Evolutionary conservation across 345 rosid genomes (phyloP), one percentile per base, ranked within the genome.

Genomic region (Rhodomyrtus tomentosa): DNA sequence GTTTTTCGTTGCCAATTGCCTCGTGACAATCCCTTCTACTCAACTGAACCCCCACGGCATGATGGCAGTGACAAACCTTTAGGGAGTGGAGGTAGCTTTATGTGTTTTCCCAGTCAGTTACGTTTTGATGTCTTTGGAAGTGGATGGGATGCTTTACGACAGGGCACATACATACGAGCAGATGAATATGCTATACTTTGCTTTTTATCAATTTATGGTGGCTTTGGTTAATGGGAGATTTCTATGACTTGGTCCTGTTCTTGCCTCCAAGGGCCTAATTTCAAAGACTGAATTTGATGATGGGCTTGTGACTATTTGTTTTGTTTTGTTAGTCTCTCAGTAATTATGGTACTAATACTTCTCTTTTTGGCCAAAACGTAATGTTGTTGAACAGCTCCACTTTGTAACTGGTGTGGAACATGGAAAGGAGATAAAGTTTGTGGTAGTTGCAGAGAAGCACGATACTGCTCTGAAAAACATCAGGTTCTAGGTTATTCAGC

Each of bases 351-450:
- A 62, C 9, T 62, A 29, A 29, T 32, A 21, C 42, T 62, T 29
- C 74, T 32, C 74, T 16, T 62, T 62, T 15, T 62, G 74, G 74
- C 12, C 40, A 16, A 86, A 36, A 76, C 56, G 50, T 59, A 62
- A 48, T 38, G 14, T 6, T 51, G 79, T 27, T 52, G 73, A 86
- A 56, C 86, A 83, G 99, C 91, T 88, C 82, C 89, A 24, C 95
- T 95, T 25, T 96, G 98, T 86, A 88, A 88, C 86, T 95, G 99
- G 97, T 96, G 99, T 91, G 95, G 98, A 87, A 92, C 98, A 24
- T 96, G 98, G 99, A 95, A 91, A 91, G 99, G 98, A 89, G 93
- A 92, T 88, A 91, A 93, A 90, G 68, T 91, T 50, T 96, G 98
- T 88, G 90, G 95, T 22, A 85, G 91, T 80, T 96, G 99, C 91